A percentile compares a stretch with the other conserved stretches of the same genome.
Evolutionary conservation across 2,329 filamentous ascomycete genomes (phyloP).

Genomic region (Diplodia intermedia): DNA sequence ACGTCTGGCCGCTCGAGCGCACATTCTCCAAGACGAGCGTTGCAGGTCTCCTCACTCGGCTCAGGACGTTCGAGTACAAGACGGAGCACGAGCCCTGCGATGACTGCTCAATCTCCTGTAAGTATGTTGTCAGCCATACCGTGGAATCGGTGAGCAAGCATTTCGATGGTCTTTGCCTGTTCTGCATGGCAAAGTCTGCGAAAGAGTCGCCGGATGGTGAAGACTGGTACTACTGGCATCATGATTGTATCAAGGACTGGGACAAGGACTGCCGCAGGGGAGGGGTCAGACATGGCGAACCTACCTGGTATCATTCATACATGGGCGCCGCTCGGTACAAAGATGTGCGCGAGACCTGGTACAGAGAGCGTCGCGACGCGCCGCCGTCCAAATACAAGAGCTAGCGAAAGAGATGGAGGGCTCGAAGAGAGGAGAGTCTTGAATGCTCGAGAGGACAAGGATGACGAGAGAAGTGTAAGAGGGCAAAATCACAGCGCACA

Average conservation of each 20-base stretch:
- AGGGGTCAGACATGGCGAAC: not conserved
- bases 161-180: slow-evolving; percentile 20
- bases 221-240: slow-evolving; percentile 3
- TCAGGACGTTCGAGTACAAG: not conserved
- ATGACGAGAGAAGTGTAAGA: too few relatives aligned
- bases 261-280: not conserved
- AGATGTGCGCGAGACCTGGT: not conserved
- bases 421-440: not conserved
- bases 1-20: not conserved
- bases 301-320: slow-evolving; percentile 8
- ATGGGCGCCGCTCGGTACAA: not conserved
- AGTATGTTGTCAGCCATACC: not conserved
- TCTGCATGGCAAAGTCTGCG: not conserved
- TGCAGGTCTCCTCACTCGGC: not conserved
- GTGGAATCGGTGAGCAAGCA: not conserved
- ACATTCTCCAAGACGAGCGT: not conserved
- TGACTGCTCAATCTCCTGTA: not conserved
- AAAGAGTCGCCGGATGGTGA: not conserved
- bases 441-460: not conserved
- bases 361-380: not conserved
- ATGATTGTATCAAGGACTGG: not conserved
- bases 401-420: too few relatives aligned
- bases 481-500: not conserved
- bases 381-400: too few relatives aligned
- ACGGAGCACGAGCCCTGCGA: not conserved